Evolutionary conservation across 305 asterid genomes (phyloP).

Genomic region (Fraxinus nigra): DNA sequence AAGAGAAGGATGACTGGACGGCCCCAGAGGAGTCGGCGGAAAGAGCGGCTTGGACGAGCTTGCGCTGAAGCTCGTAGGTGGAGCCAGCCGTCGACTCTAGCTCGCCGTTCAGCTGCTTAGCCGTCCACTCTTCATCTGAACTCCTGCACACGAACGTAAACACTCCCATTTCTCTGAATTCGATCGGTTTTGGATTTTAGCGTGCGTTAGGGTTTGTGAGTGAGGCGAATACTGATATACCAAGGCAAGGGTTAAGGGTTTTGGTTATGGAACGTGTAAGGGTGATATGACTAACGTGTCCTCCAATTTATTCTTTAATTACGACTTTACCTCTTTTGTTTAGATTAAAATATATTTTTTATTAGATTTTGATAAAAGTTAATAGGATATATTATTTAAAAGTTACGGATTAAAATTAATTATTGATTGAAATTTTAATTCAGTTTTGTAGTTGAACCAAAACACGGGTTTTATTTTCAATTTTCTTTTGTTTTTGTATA

Average conservation of each 20-base stretch:
- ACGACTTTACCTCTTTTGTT: not conserved
- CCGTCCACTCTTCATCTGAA: conserved; percentile 49
- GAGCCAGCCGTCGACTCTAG: conserved; percentile 48
- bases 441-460: too few relatives aligned
- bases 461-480: too few relatives aligned
- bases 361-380: too few relatives aligned
- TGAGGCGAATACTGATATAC: not conserved
- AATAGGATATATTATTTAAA: too few relatives aligned
- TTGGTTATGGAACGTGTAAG: not conserved
- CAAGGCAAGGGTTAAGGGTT: not conserved
- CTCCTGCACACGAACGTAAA: conserved; percentile 51
- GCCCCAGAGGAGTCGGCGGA: conserved; percentile 52
- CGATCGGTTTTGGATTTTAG: not conserved
- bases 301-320: not conserved
- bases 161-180: conserved; percentile 45
- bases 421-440: too few relatives aligned
- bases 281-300: not conserved
- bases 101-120: conserved; percentile 49
- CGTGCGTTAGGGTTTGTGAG: not conserved
- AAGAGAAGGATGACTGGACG: conserved; percentile 61
- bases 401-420: too few relatives aligned
- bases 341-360: too few relatives aligned
- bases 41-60: conserved; percentile 54
- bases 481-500: too few relatives aligned
- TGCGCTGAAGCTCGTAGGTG: conserved; percentile 51